A percentile compares a stretch with the other conserved stretches of the same genome.
These are phyloP conservation scores for Paracorniculantispora psalliotae DNA, from an alignment of 2,329 filamentous ascomycete genomes.

Conservation along the genomic window DNA sequence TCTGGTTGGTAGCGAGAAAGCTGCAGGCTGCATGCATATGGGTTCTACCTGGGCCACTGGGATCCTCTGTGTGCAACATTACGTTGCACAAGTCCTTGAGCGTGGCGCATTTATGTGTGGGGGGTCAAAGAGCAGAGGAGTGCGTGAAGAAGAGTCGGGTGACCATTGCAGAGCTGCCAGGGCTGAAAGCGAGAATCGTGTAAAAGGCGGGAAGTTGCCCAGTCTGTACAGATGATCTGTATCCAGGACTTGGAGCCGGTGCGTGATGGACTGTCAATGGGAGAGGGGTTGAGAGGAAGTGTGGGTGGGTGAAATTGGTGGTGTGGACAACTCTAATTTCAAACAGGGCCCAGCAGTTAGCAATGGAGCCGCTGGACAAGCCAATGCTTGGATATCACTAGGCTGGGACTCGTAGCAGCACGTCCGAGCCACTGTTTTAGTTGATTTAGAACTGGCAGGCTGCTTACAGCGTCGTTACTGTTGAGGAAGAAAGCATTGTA, in stretches of 20 bases:
- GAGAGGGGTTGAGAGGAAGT: neutral
- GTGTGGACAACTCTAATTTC: neutral
- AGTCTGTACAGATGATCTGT: neutral
- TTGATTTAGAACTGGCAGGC: neutral
- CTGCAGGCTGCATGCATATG: conserved; percentile 3
- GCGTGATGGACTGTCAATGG: neutral
- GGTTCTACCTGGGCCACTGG: neutral
- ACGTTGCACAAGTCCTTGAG: conserved; percentile 1
- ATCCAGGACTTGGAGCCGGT: neutral
- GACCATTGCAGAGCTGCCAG: neutral
- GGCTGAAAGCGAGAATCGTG: neutral
- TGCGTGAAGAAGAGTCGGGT: neutral
- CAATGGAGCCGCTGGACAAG: neutral
- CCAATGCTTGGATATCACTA: neutral
- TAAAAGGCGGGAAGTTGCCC: too few relatives aligned
- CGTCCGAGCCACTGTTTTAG: neutral
- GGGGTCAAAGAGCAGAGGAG: neutral
- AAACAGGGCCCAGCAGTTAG: neutral
- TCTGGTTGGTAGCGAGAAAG: conserved; percentile 10
- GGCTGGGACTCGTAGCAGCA: neutral
- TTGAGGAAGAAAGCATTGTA: neutral
- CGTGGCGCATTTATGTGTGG: neutral
- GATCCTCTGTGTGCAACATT: neutral
- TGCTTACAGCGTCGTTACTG: neutral
- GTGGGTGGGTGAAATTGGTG: neutral